Evolutionary conservation across 106 monocot genomes (phyloP).

Genomic region (Dendrobium officinale): DNA sequence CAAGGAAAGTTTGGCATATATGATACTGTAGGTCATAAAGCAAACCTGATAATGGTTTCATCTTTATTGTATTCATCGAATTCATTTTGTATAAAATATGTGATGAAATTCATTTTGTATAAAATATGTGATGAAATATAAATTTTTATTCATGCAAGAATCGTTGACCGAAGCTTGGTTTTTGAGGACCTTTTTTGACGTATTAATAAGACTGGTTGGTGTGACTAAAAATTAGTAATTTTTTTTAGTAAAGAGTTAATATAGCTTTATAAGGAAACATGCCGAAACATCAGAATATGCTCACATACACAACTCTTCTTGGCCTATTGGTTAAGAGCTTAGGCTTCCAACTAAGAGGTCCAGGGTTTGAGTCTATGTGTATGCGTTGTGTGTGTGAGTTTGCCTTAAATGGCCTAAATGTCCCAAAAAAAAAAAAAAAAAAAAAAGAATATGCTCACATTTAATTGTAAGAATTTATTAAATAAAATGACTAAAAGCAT

Average conservation of each 20-base stretch:
- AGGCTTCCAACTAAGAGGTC: too few species aligned
- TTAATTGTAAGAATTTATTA: background rate
- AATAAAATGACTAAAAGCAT: background rate
- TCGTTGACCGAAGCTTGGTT: background rate
- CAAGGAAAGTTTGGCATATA: conserved; percentile 8
- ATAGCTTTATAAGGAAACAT: background rate
- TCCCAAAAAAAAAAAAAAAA: too few species aligned
- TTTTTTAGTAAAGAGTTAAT: background rate
- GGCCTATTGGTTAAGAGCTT: too few species aligned
- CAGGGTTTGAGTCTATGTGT: too few species aligned
- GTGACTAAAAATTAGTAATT: background rate
- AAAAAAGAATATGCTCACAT: background rate
- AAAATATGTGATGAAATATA: background rate
- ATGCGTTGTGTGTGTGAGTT: too few species aligned
- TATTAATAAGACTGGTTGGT: background rate
- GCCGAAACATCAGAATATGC: background rate
- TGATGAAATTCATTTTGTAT: background rate
- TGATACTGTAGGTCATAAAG: background rate
- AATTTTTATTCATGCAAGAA: background rate
- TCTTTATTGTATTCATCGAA: background rate
- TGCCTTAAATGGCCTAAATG: too few species aligned
- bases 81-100: background rate
- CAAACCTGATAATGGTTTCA: background rate
- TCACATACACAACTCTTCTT: background rate
- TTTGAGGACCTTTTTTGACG: too few species aligned